Evolutionary conservation across 1,284 basidiomycete genomes (phyloP), one percentile per base, ranked within the genome.

Genomic region (Irpex sp.): DNA sequence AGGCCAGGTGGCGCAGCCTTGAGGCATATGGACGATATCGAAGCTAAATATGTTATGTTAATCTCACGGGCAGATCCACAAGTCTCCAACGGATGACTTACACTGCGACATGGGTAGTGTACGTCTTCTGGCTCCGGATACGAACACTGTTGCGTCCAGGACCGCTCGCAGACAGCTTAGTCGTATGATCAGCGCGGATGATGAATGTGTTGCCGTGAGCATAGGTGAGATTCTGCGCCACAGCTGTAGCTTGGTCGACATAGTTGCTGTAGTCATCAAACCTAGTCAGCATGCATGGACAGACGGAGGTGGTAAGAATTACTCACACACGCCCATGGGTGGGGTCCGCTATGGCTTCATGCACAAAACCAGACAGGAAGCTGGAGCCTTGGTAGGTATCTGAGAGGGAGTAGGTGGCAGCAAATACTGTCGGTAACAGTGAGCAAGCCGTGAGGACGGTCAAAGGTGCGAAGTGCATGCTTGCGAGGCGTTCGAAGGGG

Each of bases 1-100:
- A 26, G 88, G 87, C 87, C 87, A 89, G 1, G 84, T 76, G 7
- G 82, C 84, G 66, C 88, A 90, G 43, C 87, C 89, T 71, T 86
- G 78, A 2, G 89, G 81, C 80, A 83, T 83, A 64, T 83, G 81
- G 35, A 78, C 76, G 63, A 86, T 77, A 69, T 85, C 79, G 68
- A 84, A 85, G 47, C 72, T 68, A 53, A 7, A 49, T 21, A 19
- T 54, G 11, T 17, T 37, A 26, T 36, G 63, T 39, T 64, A 53
- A 43, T 54, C 36, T 13, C 35, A 33, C 26, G 26, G 5, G 49
- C 7, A 8, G n/a, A 50, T n/a, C 19, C 19, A 61, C 8, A 11
- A 33, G 59, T 35, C 7, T 5, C 26, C 53, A 50, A 51, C 59
- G 9, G n/a, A 36, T 33, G 47, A 74, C 83, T 62, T 72, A 89